phyloP scores from a whole-genome alignment of 2,329 filamentous ascomycete species.

The Pseudocercospora pini-densiflorae region DNA sequence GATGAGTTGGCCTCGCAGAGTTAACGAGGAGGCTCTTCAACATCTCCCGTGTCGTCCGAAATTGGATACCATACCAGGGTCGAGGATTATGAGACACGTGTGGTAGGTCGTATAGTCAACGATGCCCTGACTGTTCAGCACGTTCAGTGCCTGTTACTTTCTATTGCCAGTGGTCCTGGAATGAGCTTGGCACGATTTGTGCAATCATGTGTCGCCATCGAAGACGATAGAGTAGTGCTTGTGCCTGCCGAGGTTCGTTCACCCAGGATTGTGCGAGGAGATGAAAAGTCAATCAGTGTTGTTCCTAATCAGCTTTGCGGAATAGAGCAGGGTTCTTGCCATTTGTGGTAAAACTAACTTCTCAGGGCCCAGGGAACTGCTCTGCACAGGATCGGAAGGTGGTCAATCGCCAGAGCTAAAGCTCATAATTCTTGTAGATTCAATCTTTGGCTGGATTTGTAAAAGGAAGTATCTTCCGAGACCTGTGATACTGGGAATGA shows the following conservation, averaged over 20 bases:
- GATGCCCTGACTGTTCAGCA: neutral
- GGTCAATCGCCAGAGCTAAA: neutral
- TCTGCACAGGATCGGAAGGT: neutral
- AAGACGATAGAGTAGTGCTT: neutral
- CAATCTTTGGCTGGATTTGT: too few relatives aligned
- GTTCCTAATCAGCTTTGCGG: neutral
- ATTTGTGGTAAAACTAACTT: neutral
- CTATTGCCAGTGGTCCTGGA: neutral
- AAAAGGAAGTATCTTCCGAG: too few relatives aligned
- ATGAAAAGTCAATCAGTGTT: neutral
- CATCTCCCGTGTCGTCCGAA: neutral
- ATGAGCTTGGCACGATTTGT: neutral
- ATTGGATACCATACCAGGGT: neutral
- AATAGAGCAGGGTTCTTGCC: neutral
- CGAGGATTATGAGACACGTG: neutral
- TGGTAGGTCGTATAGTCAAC: neutral
- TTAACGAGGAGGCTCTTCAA: neutral
- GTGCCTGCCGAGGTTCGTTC: neutral
- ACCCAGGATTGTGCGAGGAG: neutral
- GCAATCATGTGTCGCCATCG: conserved; percentile 3
- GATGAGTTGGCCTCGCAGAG: neutral
- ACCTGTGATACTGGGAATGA: too few relatives aligned
- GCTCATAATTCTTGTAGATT: too few relatives aligned
- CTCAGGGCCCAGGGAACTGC: neutral
- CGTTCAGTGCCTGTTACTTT: neutral